Evolutionary conservation across 2,329 filamentous ascomycete genomes (phyloP).

Genomic region (Botrytis galanthina): DNA sequence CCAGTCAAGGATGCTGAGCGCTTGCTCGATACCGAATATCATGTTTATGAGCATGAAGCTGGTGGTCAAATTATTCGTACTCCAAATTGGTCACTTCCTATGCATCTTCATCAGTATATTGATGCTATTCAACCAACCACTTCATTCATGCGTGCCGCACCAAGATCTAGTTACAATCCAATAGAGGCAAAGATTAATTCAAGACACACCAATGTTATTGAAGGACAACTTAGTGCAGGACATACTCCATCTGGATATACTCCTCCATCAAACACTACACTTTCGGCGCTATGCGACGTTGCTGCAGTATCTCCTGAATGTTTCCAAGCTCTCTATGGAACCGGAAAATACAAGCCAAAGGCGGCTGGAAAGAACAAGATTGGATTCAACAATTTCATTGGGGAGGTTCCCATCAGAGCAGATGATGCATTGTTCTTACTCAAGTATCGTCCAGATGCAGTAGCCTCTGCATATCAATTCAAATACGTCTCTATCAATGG

Average conservation of each 20-base stretch:
- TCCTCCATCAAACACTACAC: slow-evolving; percentile 35
- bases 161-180: slow-evolving; percentile 13
- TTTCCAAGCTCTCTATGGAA: slow-evolving; percentile 29
- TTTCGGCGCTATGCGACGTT: slow-evolving; percentile 61
- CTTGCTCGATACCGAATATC: slow-evolving; percentile 53
- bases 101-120: slow-evolving; percentile 55
- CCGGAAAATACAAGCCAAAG: slow-evolving; percentile 25
- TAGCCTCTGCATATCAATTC: slow-evolving; percentile 24
- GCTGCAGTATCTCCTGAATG: slow-evolving; percentile 28
- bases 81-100: slow-evolving; percentile 56
- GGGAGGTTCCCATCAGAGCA: slow-evolving; percentile 28
- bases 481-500: slow-evolving; percentile 23
- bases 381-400: slow-evolving; percentile 32
- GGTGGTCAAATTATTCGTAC: slow-evolving; percentile 53
- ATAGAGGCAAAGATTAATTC: background rate
- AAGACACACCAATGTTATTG: slow-evolving; percentile 17
- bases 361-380: slow-evolving; percentile 28
- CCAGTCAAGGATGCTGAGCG: slow-evolving; percentile 51
- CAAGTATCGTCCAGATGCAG: slow-evolving; percentile 29
- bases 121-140: slow-evolving; percentile 61
- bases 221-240: slow-evolving; percentile 7
- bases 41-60: slow-evolving; percentile 53
- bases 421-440: slow-evolving; percentile 27
- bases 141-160: slow-evolving; percentile 50
- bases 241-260: slow-evolving; percentile 30